Conservation (phyloP, 441 rosid genomes). For the Croton laevigatus region DNA sequence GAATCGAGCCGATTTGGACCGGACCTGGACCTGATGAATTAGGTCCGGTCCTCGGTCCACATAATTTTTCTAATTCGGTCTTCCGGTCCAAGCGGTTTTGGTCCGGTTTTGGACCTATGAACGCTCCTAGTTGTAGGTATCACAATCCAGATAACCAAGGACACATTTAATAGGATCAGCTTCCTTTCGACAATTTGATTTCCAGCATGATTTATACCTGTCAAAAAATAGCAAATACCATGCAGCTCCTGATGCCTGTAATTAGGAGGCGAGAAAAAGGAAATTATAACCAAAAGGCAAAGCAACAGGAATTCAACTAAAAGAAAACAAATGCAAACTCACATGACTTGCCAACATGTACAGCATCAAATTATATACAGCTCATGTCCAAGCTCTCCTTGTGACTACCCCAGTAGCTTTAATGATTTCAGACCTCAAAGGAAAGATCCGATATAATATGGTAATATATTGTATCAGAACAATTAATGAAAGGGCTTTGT, state of each 20-base stretch:
- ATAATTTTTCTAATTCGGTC: too few species aligned
- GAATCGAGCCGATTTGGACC: too few species aligned
- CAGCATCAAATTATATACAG: slow-evolving; percentile 84
- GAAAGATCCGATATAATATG: slow-evolving; percentile 79
- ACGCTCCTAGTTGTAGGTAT: too few species aligned
- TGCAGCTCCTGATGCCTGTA: slow-evolving; percentile 47
- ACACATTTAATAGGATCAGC: slow-evolving; percentile 34
- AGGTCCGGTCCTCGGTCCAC: too few species aligned
- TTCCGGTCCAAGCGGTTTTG: too few species aligned
- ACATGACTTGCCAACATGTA: slow-evolving; percentile 97
- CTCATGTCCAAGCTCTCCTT: slow-evolving; percentile 98
- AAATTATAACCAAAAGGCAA: not conserved
- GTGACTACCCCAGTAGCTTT: slow-evolving; percentile 91
- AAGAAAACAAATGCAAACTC: slow-evolving; percentile 28
- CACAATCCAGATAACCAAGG: slow-evolving; percentile 68
- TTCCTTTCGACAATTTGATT: slow-evolving; percentile 56
- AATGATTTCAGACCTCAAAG: slow-evolving; percentile 78
- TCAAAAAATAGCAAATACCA: slow-evolving; percentile 23
- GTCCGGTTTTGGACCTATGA: too few species aligned
- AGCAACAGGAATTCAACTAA: slow-evolving; percentile 16
- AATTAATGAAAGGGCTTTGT: slow-evolving; percentile 79
- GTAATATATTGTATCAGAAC: slow-evolving; percentile 82
- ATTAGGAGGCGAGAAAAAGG: slow-evolving; percentile 6
- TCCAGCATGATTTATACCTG: slow-evolving; percentile 27
- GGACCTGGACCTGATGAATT: too few species aligned